These are phyloP conservation scores for Oryza officinalis DNA, from an alignment of 176 grass and related monocot genomes.

Conservation along the genomic window DNA sequence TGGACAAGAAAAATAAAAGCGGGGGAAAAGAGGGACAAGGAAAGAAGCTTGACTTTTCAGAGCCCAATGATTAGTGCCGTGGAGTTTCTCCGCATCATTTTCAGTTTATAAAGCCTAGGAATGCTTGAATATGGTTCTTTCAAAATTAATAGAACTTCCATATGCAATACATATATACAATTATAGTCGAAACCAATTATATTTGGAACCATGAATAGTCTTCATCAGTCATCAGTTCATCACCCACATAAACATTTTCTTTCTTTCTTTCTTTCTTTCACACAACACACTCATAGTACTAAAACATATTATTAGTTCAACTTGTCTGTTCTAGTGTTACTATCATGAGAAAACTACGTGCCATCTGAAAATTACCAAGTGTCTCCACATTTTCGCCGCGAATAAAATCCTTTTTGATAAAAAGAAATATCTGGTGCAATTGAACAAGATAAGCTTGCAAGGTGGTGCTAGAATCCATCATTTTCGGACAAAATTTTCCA, in stretches of 20 bases:
- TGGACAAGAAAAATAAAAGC: conserved; percentile 2
- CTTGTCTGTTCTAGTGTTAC: conserved; percentile 23
- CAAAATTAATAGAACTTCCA: background rate
- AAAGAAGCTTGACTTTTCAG: conserved; percentile 10
- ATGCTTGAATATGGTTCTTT: background rate
- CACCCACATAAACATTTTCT: background rate
- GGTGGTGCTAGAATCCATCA: conserved; percentile 13
- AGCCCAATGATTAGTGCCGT: conserved; percentile 22
- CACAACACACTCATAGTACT: background rate
- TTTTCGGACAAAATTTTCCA: conserved; percentile 12
- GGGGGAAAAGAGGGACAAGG: background rate
- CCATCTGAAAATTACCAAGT: background rate
- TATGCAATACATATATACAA: background rate
- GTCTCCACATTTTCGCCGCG: background rate
- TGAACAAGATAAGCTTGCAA: conserved; percentile 28
- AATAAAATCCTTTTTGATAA: background rate
- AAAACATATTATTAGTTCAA: background rate
- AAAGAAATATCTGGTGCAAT: conserved; percentile 31
- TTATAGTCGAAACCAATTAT: background rate
- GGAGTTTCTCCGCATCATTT: background rate
- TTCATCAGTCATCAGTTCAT: background rate
- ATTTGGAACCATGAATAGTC: background rate
- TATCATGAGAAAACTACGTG: conserved; percentile 31
- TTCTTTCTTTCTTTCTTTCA: background rate
- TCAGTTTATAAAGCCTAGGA: background rate